These are phyloP conservation scores for Pisolithus tinctorius DNA, from an alignment of 768 basidiomycete species.

Conservation along the genomic window DNA sequence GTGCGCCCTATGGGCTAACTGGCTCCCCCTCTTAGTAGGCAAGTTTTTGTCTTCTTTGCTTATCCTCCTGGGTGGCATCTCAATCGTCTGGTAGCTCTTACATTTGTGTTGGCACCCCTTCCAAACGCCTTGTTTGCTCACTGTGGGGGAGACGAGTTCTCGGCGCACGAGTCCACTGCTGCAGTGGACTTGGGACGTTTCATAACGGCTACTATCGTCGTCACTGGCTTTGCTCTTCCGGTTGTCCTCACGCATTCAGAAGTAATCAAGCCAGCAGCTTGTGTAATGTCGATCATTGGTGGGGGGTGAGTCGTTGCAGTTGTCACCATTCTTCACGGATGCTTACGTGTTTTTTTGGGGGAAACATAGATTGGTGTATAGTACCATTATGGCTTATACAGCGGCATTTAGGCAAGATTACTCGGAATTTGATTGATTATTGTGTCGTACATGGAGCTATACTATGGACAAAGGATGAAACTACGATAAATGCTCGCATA, in stretches of 20 bases:
- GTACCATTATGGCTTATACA: slow-evolving; percentile 84
- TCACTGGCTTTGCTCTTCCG: slow-evolving; percentile 91
- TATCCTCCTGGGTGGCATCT: neutral
- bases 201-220: slow-evolving; percentile 83
- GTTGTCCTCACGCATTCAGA: slow-evolving; percentile 88
- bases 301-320: slow-evolving; percentile 58
- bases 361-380: slow-evolving; percentile 65
- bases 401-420: slow-evolving; percentile 76
- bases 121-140: slow-evolving; percentile 94
- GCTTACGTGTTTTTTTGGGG: neutral
- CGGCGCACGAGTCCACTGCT: slow-evolving; percentile 62
- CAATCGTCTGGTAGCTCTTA: slow-evolving; percentile 54
- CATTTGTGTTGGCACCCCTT: slow-evolving; percentile 91
- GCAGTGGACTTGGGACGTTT: slow-evolving; percentile 91
- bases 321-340: slow-evolving; percentile 1
- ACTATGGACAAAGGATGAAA: neutral
- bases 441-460: neutral
- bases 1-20: slow-evolving; percentile 93
- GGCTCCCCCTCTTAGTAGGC: slow-evolving; percentile 97
- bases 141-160: slow-evolving; percentile 86
- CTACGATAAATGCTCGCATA: neutral
- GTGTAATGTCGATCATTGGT: slow-evolving; percentile 91
- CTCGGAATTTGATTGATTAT: slow-evolving; percentile 64
- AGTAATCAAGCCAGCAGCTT: slow-evolving; percentile 77
- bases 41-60: slow-evolving; percentile 22